Evolutionary conservation across 108 stramenopile genomes (phyloP).

Genomic region (Phaeodactylum tricornutum): DNA sequence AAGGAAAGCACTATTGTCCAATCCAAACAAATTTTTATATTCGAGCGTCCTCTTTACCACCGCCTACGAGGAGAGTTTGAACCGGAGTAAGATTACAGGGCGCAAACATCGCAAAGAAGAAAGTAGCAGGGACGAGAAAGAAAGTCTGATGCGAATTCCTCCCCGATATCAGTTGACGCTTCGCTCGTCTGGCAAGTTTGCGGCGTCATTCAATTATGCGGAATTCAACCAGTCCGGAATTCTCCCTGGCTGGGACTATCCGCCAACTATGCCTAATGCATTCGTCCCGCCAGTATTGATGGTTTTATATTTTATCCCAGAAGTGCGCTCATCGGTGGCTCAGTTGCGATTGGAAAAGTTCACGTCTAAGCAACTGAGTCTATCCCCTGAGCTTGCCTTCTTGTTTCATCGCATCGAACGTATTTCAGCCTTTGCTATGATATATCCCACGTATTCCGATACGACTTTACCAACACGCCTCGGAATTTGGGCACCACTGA

Average conservation of each 20-base stretch:
- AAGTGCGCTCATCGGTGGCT: conserved; percentile 42
- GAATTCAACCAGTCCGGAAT: conserved; percentile 56
- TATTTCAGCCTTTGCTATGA: conserved; percentile 41
- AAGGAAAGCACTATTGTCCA: no score
- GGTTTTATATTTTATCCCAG: conserved; percentile 61
- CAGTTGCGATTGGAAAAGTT: background rate
- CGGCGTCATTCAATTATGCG: conserved; percentile 53
- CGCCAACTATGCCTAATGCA: conserved; percentile 51
- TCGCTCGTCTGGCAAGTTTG: conserved; percentile 31
- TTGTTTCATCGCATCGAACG: conserved; percentile 71
- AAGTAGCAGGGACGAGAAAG: conserved; percentile 12
- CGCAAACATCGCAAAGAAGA: conserved; percentile 16
- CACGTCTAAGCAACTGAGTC: conserved; percentile 9
- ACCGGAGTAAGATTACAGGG: conserved; percentile 13
- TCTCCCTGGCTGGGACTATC: conserved; percentile 78
- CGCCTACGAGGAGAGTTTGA: conserved; percentile 43
- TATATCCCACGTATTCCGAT: conserved; percentile 22
- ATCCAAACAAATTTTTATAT: conserved; percentile 64
- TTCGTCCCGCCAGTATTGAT: conserved; percentile 47
- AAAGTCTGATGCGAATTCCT: conserved; percentile 41
- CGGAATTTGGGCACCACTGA: conserved; percentile 57
- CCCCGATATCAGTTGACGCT: conserved; percentile 44
- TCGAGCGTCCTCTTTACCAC: conserved; percentile 22
- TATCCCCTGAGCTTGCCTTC: conserved; percentile 66
- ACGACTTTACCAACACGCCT: conserved; percentile 22